A percentile compares a stretch with the other conserved stretches of the same genome.
phyloP scores from a whole-genome alignment of 768 basidiomycete genomes.

The Pisolithus albus region DNA sequence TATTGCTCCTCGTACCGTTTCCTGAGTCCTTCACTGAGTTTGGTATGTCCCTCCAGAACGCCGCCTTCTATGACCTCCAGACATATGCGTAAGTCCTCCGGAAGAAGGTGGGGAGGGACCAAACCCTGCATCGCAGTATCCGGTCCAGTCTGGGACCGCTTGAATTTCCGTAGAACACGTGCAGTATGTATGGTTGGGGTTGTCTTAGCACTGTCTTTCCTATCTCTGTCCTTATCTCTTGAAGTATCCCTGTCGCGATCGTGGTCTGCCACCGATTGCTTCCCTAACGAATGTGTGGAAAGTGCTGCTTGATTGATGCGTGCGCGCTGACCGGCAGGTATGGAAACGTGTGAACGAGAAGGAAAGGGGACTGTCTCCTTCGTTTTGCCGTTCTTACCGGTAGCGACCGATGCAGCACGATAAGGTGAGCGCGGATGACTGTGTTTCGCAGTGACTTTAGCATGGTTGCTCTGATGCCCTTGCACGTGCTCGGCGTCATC shows the following conservation, averaged over 20 bases:
- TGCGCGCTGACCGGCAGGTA: slow-evolving; percentile 55
- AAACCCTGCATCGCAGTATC: slow-evolving; percentile 40
- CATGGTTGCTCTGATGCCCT: slow-evolving; percentile 15
- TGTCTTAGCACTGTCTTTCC: slow-evolving; percentile 37
- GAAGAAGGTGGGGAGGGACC: slow-evolving; percentile 71
- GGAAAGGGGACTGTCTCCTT: slow-evolving; percentile 64
- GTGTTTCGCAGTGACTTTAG: slow-evolving; percentile 39
- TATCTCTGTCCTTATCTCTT: slow-evolving; percentile 39
- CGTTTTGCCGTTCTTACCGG: slow-evolving; percentile 34
- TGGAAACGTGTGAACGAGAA: slow-evolving; percentile 70
- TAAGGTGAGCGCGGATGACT: slow-evolving; percentile 77
- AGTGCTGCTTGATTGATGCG: slow-evolving; percentile 39
- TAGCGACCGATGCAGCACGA: slow-evolving; percentile 40
- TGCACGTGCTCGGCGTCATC: slow-evolving; percentile 43
- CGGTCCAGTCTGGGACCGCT: slow-evolving; percentile 52
- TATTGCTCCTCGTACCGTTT: slow-evolving; percentile 95
- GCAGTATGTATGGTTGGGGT: slow-evolving; percentile 26
- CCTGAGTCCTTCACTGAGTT: slow-evolving; percentile 74
- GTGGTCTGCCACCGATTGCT: slow-evolving; percentile 52
- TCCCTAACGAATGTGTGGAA: slow-evolving; percentile 72
- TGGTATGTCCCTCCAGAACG: slow-evolving; percentile 84
- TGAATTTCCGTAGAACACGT: slow-evolving; percentile 63
- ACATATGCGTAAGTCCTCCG: slow-evolving; percentile 81
- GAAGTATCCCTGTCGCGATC: slow-evolving; percentile 32
- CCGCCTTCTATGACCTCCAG: slow-evolving; percentile 82